Evolutionary conservation across 1,284 basidiomycete genomes (phyloP), one percentile per base, ranked within the genome.

Genomic region (Ganoderma sinense): DNA sequence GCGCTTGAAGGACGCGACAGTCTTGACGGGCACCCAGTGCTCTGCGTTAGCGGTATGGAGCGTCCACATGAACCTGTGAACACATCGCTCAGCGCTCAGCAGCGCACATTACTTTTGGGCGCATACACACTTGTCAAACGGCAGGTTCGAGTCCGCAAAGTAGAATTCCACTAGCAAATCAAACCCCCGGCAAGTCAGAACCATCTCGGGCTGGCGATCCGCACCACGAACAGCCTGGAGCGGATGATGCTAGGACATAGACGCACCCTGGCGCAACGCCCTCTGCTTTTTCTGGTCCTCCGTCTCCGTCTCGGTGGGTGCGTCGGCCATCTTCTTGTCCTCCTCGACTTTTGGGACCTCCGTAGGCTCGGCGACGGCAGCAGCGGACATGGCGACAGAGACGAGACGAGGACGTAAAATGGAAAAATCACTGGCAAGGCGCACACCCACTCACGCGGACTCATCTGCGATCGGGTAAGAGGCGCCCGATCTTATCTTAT

Each of bases 91-190:
- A 61, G 59, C 23, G 14, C 59, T 23, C 20, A n/a, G 13, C 18
- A 7, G 13, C 20, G 41, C 33, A 2, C 39, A 36, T 29, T 40
- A 29, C 26, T 10, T 13, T 14, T 23, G 33, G 14, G 39, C 29
- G 20, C 40, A 53, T 40, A 78, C 86, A 59, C 75, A 92, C 91
- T 94, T 97, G 89, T 99, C 98, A 77, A 92, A 97, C 16, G 98
- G 97, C 62, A 99, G 88, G 84, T 99, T 99, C 40, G 96, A 90
- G 82, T 98, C 96, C 64, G 94, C 94, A 83, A 99, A 97, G 87
- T 99, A 99, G 83, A 99, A 99, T 81, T 97, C 95, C 78, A 98
- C 97, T 98, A 8, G 69, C 7, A 69, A 51, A 20, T 58, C 29
- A 2, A 31, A 7, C 18, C 43, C 4, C 18, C 0, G 16, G 5